phyloP scores from a whole-genome alignment of 73 alveolate genomes.

The Paramecium bursaria region DNA sequence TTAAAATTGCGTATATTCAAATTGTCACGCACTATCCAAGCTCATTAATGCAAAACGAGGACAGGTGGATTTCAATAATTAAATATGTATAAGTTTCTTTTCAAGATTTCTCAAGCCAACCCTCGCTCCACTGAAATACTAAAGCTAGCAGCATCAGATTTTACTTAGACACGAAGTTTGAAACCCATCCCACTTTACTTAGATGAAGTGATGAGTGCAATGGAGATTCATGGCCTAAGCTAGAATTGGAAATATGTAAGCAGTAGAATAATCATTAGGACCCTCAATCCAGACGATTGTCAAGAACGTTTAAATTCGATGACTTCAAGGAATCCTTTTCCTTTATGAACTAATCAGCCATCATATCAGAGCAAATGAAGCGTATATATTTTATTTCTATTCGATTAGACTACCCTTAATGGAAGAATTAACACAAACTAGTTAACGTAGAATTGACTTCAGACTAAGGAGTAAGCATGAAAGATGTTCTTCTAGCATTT shows the following conservation, averaged over 20 bases:
- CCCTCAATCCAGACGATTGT: background rate
- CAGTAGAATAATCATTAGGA: no score
- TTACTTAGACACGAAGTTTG: background rate
- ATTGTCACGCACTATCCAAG: no score
- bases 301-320: background rate
- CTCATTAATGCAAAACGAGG: no score
- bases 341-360: slow-evolving; percentile 1
- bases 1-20: no score
- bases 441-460: no score
- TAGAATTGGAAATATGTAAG: background rate
- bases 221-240: background rate
- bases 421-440: no score
- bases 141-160: background rate
- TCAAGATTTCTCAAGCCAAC: no score
- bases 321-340: slow-evolving; percentile 28
- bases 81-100: no score
- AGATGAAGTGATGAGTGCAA: slow-evolving; percentile 13
- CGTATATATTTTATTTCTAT: background rate
- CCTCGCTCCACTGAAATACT: slow-evolving; percentile 2
- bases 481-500: no score
- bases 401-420: slow-evolving; percentile 28
- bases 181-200: background rate
- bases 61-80: no score
- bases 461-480: no score
- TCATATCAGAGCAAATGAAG: slow-evolving; percentile 17